A percentile compares a stretch with the other conserved stretches of the same genome.
phyloP scores from a whole-genome alignment of 1,284 basidiomycete species.

The Clitocybe nebularis region DNA sequence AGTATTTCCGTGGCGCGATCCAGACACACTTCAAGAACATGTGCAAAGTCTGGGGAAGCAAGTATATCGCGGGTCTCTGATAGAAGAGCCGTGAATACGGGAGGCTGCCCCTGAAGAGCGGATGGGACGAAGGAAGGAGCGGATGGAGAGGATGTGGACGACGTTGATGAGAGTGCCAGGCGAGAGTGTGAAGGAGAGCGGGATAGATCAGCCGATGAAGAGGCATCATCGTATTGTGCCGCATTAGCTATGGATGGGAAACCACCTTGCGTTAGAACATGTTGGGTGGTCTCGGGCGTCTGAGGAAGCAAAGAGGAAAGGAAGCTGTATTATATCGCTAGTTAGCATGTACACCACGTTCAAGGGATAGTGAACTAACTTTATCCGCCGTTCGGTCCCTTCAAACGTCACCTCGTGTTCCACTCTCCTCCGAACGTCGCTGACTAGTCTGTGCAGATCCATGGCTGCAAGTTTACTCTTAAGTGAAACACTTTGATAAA shows the following conservation, averaged over 20 bases:
- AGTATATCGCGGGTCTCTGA: conserved; percentile 66
- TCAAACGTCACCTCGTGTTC: conserved; percentile 70
- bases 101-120: conserved; percentile 28
- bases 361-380: conserved; percentile 36
- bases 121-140: neutral
- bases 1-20: conserved; percentile 59
- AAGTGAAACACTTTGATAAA: conserved; percentile 70
- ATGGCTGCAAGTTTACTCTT: conserved; percentile 67
- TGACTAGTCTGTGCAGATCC: conserved; percentile 67
- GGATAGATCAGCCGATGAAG: conserved; percentile 18
- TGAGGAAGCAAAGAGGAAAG: conserved; percentile 70
- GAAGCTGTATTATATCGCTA: conserved; percentile 45
- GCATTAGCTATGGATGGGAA: conserved; percentile 25
- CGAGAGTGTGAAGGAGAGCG: conserved; percentile 27
- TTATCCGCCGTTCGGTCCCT: conserved; percentile 52
- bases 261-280: conserved; percentile 67
- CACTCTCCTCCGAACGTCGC: conserved; percentile 68
- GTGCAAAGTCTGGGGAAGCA: conserved; percentile 64
- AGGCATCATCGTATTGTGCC: conserved; percentile 15
- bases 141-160: conserved; percentile 15
- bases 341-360: conserved; percentile 43
- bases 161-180: conserved; percentile 18
- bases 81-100: conserved; percentile 60
- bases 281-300: conserved; percentile 62
- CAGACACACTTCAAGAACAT: conserved; percentile 64